Base-by-base conservation (phyloP, 305 asterid species). In the Fraxinus xanthoxyloides region DNA sequence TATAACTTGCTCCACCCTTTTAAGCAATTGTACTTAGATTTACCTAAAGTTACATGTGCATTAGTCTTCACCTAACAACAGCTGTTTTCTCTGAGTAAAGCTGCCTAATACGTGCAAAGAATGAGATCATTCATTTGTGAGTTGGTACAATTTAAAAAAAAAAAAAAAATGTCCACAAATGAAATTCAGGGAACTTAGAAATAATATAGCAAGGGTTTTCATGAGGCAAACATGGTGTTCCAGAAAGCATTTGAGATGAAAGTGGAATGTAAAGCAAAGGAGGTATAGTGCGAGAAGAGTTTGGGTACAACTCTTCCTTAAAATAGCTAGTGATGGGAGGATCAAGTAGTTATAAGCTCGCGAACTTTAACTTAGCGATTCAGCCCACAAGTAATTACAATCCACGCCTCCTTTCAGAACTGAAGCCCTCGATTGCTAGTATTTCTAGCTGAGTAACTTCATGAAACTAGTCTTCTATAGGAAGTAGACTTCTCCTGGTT, bases 191-290 rank as follows among this genome's bases (percentile, higher is more conserved):
- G 76, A 72, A 72, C 48, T 72, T 72, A 4, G 28, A 59, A 59
- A 59, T 72, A 72, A 15, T 32, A 43, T 34, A 32, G 76, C 46
- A 15, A 31, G 76, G 40, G 43, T 5, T 70, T 67, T 17, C 48
- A 72, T 34, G 76, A 72, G 28, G 28, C 13, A 34, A n/a, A 72
- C 46, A 72, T 3, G 46, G 76, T 59, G 70, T 72, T 72, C 7
- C 17, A n/a, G 51, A n/a, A 72, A 72, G 76, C 43, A 17, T 72
- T 72, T 72, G 46, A 69, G 38, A 34, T 72, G 76, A 72, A 72
- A 31, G 48, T 72, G 76, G 76, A 72, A 34, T 32, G 76, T 32
- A 72, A 72, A 72, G 48, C 46, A 72, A n/a, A 34, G 26, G 40
- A 6, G 28, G 69, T 31, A 31, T 34, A n/a, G 48, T 32, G 38